A percentile compares a stretch with the other conserved stretches of the same genome.
phyloP scores from a whole-genome alignment of 2,329 filamentous ascomycete species.

The Thelonectria rubi region DNA sequence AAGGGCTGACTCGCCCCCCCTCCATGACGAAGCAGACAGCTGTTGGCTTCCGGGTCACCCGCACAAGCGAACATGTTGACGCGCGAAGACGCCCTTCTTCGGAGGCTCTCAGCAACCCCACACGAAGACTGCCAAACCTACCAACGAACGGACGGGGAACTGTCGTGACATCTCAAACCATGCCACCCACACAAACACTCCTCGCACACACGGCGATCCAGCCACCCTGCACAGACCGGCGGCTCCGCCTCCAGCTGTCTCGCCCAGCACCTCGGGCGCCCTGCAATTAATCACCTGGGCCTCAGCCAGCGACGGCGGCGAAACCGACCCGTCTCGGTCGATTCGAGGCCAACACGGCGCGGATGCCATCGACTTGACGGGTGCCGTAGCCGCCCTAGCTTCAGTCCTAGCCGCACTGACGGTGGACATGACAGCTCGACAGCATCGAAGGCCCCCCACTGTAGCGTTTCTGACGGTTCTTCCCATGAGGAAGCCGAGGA shows the following conservation, averaged over 20 bases:
- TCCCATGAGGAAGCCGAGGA: constrained; percentile 25
- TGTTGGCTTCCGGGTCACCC: background rate
- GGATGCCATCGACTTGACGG: constrained; percentile 42
- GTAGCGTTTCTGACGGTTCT: constrained; percentile 30
- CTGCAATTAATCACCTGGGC: constrained; percentile 32
- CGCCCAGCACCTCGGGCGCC: background rate
- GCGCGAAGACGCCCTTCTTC: background rate
- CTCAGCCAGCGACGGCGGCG: constrained; percentile 23
- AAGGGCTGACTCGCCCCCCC: constrained; percentile 29
- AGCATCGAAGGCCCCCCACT: constrained; percentile 32
- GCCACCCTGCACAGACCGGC: constrained; percentile 11
- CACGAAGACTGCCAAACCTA: constrained; percentile 7
- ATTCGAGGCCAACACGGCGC: constrained; percentile 37
- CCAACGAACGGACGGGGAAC: constrained; percentile 8
- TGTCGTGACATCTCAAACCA: constrained; percentile 4
- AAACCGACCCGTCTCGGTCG: constrained; percentile 31
- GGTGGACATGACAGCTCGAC: constrained; percentile 40
- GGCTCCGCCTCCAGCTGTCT: constrained; percentile 16
- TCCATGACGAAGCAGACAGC: too few relatives aligned
- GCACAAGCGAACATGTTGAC: background rate
- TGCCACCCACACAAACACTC: constrained; percentile 8
- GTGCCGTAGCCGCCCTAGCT: constrained; percentile 43
- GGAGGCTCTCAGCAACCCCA: constrained; percentile 8
- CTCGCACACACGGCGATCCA: background rate
- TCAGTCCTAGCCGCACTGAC: constrained; percentile 37